phyloP scores from a whole-genome alignment of 768 basidiomycete species.

The Lentinus brumalis region DNA sequence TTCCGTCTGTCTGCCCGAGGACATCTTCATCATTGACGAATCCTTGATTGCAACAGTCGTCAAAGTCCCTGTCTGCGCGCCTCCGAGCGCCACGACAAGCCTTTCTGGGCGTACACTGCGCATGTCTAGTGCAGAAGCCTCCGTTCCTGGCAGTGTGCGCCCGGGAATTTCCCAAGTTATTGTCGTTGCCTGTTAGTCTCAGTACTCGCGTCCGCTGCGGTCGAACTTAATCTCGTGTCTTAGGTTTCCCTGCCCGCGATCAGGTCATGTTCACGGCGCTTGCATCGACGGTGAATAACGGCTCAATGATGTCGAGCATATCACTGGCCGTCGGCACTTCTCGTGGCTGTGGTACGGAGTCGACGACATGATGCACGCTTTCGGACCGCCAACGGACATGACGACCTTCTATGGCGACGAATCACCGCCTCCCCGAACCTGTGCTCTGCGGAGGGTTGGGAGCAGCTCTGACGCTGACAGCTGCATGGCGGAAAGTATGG shows the following conservation, averaged over 20 bases:
- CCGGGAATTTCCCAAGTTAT: not conserved
- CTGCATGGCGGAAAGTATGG: not conserved
- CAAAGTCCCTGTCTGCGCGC: not conserved
- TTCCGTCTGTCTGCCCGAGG: not conserved
- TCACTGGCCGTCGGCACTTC: not conserved
- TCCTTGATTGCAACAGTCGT: not conserved
- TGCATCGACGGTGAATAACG: not conserved
- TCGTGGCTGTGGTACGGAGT: slow-evolving; percentile 11
- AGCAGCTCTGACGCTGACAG: not conserved
- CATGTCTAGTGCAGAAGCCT: too few relatives aligned
- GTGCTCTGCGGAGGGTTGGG: not conserved
- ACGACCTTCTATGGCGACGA: slow-evolving; percentile 13
- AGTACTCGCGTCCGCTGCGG: too few relatives aligned
- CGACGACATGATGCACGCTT: slow-evolving; percentile 12
- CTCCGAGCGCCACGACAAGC: not conserved
- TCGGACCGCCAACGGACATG: slow-evolving; percentile 13
- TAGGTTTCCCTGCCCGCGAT: not conserved
- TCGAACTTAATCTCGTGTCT: too few relatives aligned
- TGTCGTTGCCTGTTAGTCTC: too few relatives aligned
- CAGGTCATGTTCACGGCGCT: not conserved
- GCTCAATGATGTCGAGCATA: not conserved
- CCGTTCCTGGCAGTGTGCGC: not conserved
- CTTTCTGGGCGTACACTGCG: not conserved
- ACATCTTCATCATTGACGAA: not conserved
- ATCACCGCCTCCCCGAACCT: slow-evolving; percentile 9